phyloP scores from a whole-genome alignment of 805 yeast genomes.

The Cyberlindnera euphorbiiphila region DNA sequence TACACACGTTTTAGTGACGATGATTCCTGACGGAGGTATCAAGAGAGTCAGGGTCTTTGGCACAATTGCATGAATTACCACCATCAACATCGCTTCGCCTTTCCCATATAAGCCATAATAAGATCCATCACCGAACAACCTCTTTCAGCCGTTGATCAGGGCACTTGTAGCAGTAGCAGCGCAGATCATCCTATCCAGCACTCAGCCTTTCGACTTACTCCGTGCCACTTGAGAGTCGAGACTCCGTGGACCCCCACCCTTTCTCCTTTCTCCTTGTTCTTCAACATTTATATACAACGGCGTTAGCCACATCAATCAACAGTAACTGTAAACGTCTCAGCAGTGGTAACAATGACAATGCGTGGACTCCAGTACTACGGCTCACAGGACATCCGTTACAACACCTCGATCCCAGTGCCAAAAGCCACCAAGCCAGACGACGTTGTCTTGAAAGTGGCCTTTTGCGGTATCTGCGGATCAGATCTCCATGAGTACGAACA shows the following conservation, averaged over 20 bases:
- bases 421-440: conserved; percentile 35
- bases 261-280: background rate
- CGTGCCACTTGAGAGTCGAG: too few relatives aligned
- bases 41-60: conserved; percentile 88
- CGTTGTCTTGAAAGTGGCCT: conserved; percentile 41
- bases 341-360: background rate
- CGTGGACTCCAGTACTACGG: conserved; percentile 38
- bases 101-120: too few relatives aligned
- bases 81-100: background rate
- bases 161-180: too few relatives aligned
- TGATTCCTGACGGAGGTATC: conserved; percentile 96
- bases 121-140: too few relatives aligned
- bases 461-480: conserved; percentile 58
- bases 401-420: conserved; percentile 34
- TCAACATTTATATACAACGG: background rate
- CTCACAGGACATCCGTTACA: conserved; percentile 34
- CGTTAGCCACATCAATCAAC: background rate
- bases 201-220: too few relatives aligned
- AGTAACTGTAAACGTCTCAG: too few relatives aligned
- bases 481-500: conserved; percentile 57
- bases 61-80: conserved; percentile 15
- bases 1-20: conserved; percentile 73
- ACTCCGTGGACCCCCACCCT: background rate
- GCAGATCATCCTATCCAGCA: too few relatives aligned
- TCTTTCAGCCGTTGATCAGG: too few relatives aligned